Percentiles rank a stretch among this genome's conserved stretches.
These are phyloP conservation scores for Colletotrichum brevisporum DNA, from an alignment of 2,329 filamentous ascomycete species.

Conservation along the genomic window DNA sequence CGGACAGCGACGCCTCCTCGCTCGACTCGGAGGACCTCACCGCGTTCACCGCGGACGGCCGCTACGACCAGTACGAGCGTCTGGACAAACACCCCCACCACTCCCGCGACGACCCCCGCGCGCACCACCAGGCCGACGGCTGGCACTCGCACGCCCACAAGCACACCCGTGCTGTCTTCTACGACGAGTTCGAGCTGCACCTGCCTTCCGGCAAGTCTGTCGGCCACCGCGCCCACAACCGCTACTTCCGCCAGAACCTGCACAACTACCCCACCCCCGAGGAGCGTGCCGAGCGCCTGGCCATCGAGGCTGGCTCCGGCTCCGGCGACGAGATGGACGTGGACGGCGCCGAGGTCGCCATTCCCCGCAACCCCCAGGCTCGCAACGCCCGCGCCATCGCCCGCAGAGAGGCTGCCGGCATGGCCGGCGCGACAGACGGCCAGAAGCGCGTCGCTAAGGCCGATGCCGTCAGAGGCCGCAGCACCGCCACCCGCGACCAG, in stretches of 20 bases:
- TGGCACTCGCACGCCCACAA: conserved; percentile 89
- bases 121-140: conserved; percentile 81
- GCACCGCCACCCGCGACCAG: conserved; percentile 72
- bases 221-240: conserved; percentile 88
- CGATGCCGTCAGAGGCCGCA: conserved; percentile 78
- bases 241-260: conserved; percentile 94
- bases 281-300: conserved; percentile 79
- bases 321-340: conserved; percentile 52
- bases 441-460: conserved; percentile 79
- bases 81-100: conserved; percentile 83
- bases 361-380: conserved; percentile 45
- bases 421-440: conserved; percentile 82
- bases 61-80: conserved; percentile 79
- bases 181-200: conserved; percentile 94
- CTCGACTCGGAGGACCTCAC: conserved; percentile 88
- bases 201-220: conserved; percentile 91
- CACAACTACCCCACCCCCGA: conserved; percentile 84
- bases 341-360: conserved; percentile 52
- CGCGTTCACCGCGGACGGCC: conserved; percentile 81
- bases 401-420: conserved; percentile 80
- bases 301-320: conserved; percentile 63
- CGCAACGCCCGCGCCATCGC: conserved; percentile 69
- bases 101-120: conserved; percentile 77
- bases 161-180: conserved; percentile 81
- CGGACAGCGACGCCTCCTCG: conserved; percentile 90